Conservation (phyloP, 1,139 yeast species). For the Magnusiomyces suaveolens region DNA sequence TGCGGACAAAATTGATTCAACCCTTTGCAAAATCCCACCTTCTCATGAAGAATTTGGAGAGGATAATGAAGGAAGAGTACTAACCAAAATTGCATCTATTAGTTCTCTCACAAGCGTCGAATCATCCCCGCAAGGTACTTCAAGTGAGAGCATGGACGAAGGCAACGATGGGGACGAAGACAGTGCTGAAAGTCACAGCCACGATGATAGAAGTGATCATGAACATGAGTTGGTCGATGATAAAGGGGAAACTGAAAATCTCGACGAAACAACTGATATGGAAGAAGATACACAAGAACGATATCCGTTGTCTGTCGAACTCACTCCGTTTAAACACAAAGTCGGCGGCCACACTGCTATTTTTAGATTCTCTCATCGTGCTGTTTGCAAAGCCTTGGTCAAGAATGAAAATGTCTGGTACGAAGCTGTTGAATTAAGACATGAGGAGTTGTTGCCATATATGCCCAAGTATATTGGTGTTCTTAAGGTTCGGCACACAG, state of each 20-base stretch:
- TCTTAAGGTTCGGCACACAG: conserved; percentile 73
- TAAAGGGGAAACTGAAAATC: not conserved
- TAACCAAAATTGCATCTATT: not conserved
- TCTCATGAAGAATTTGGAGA: not conserved
- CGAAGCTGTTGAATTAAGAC: conserved; percentile 71
- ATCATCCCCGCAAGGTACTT: not conserved
- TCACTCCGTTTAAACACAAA: conserved; percentile 78
- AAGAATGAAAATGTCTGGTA: conserved; percentile 87
- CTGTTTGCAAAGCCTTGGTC: conserved; percentile 91
- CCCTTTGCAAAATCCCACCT: not conserved
- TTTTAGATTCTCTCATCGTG: conserved; percentile 78
- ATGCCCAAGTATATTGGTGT: conserved; percentile 96
- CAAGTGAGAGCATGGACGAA: not conserved
- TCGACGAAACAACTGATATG: not conserved
- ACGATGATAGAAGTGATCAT: not conserved
- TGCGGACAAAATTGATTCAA: not conserved
- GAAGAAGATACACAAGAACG: not conserved
- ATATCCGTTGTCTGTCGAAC: conserved; percentile 51
- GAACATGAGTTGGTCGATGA: not conserved
- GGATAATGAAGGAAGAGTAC: not conserved
- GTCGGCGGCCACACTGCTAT: conserved; percentile 99
- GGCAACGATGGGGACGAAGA: not conserved
- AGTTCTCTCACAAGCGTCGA: not conserved
- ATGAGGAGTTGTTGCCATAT: conserved; percentile 65
- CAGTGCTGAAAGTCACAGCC: not conserved